Conservation (phyloP, 345 rosid species). For the Acer campestre region DNA sequence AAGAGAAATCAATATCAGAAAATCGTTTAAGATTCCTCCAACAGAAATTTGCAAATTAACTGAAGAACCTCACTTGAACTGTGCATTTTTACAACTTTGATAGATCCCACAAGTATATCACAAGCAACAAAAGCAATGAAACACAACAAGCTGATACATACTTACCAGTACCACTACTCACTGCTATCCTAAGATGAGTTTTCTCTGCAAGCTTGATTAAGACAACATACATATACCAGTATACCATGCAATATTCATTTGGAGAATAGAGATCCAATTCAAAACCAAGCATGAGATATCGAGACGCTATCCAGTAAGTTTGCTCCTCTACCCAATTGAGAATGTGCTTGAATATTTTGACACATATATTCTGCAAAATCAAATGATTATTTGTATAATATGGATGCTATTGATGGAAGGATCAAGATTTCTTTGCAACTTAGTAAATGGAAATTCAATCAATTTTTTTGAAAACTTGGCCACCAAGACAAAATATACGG, state of each 20-base stretch:
- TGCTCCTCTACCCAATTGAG: constrained; percentile 93
- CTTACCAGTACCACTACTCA: constrained; percentile 46
- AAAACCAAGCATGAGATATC: constrained; percentile 87
- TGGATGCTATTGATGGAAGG: neutral
- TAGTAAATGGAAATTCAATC: neutral
- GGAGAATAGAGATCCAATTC: constrained; percentile 93
- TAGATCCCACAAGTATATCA: neutral
- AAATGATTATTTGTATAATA: constrained; percentile 13
- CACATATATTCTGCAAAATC: constrained; percentile 59
- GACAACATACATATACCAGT: constrained; percentile 81
- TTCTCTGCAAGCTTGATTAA: constrained; percentile 83
- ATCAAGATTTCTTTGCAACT: neutral
- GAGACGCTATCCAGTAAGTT: constrained; percentile 90
- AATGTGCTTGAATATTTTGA: constrained; percentile 56
- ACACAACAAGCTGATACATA: neutral
- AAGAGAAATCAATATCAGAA: constrained; percentile 8
- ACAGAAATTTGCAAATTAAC: neutral
- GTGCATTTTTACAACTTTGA: neutral
- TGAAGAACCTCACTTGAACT: neutral
- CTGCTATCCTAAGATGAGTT: constrained; percentile 61
- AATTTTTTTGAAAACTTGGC: neutral
- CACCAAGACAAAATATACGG: neutral
- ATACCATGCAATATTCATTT: constrained; percentile 90
- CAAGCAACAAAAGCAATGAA: constrained; percentile 19
- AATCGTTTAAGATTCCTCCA: neutral